Base-by-base conservation (phyloP, 768 basidiomycete genomes). In the Podaxis mareebaensis region DNA sequence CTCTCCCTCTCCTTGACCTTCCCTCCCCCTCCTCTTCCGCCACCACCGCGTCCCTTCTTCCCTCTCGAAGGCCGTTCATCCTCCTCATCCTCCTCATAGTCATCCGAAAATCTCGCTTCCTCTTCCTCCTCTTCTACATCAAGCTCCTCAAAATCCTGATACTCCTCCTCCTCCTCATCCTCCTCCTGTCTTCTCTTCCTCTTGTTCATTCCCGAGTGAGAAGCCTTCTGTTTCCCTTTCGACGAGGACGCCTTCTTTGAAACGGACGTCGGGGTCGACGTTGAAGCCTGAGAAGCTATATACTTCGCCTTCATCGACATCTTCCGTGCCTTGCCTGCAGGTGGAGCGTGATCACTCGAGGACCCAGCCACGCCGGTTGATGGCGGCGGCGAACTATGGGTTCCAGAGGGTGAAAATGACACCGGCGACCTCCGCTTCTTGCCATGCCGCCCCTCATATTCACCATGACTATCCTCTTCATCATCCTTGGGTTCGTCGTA, bases 91-190 rank as follows among this genome's bases (percentile, higher is more conserved):
- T 70, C 68, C 17, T 70, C 70, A 58, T 63, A 67, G 46, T 65
- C 67, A 20, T 60, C 60, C 11, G 59, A 61, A 58, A 64, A 66
- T 15, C 30, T 58, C 58, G 72, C 74, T 24, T 72, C 68, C 17
- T 70, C 70, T 10, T 66, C 64, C 33, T 69, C 67, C 59, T 71
- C 65, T 51, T 72, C 67, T 44, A 72, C 72, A 26, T 73, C 70
- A 24, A 69, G 69, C 38, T 69, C 64, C 4, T 69, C 64, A 51
- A 44, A 53, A 59, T 69, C 68, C 15, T 60, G 51, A 57, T 65
- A 65, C 44, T 69, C 64, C 22, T 66, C 61, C 3, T 71, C 72
- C 8, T 66, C 63, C 5, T 39, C 54, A n/a, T 36, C 49, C 8
- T n/a, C 51, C n/a, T n/a, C 42, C 51, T 44, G 49, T 22, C 39